Base-by-base conservation (phyloP, 106 monocot species). In the Dioscorea zingiberensis region DNA sequence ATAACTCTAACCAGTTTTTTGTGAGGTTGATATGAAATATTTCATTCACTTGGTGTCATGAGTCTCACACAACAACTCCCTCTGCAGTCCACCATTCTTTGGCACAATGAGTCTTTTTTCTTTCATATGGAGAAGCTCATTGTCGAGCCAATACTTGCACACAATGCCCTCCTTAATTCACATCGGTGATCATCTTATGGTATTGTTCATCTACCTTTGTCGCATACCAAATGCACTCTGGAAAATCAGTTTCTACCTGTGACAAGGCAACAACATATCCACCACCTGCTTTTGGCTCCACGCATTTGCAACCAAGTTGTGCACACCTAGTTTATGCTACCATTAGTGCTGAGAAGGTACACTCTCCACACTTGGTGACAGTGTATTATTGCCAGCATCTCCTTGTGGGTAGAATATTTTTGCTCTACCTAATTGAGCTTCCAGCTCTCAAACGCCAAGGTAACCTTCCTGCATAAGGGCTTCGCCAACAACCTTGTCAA, bases 391-490 rank as follows among this genome's bases (percentile, higher is more conserved):
- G 7, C 15, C 2, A 17, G 47, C 38, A 59, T 58, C 59, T 48
- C 70, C 16, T 47, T 58, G 7, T 47, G 22, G 4, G 54, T 2
- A 9, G 45, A 46, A 23, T 70, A 60, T 47, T 26, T 59, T 19
- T 56, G n/a, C 15, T 60, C 70, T n/a, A 16, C 45, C 27, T 71
- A 24, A 17, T 48, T 71, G 3, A 71, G 48, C 18, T 62, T 71
- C 9, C 27, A 1, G 28, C 44, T 60, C 46, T 70, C n/a, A 38
- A 26, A 70, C 16, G 70, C 27, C 18, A 70, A 17, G 70, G 6
- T 27, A 0, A 15, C 46, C 47, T 21, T 46, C 21, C 69, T 47
- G 46, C 9, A 7, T 10, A 4, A 54, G 53, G 4, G n/a, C 53
- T 18, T 18, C 53, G 17, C 8, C 53, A 54, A 54, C n/a, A 18